Percentiles rank a stretch among this genome's conserved stretches.
phyloP scores from a whole-genome alignment of 805 yeast genomes.

The Wickerhamomyces tratensis region DNA sequence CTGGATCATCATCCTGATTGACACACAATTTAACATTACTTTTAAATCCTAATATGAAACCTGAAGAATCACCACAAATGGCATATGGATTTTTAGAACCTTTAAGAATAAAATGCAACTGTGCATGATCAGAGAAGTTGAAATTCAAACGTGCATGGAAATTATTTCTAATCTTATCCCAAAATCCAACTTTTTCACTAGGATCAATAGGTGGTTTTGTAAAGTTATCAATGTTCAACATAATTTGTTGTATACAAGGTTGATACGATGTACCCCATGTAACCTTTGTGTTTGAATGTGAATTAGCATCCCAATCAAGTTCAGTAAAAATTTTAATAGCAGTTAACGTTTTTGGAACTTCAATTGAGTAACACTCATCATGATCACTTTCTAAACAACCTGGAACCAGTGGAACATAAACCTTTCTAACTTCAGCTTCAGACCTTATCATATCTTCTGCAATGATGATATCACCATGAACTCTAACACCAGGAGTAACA shows the following conservation, averaged over 20 bases:
- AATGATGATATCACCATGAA: slow-evolving; percentile 58
- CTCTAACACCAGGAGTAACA: slow-evolving; percentile 19
- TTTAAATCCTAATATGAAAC: slow-evolving; percentile 67
- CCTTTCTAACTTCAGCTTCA: slow-evolving; percentile 43
- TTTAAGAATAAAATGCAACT: slow-evolving; percentile 51
- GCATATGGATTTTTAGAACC: slow-evolving; percentile 77
- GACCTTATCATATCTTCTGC: slow-evolving; percentile 52
- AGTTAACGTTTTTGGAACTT: slow-evolving; percentile 67
- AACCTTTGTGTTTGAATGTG: slow-evolving; percentile 51
- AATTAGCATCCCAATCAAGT: slow-evolving; percentile 41
- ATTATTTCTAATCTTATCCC: slow-evolving; percentile 80
- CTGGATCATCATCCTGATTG: slow-evolving; percentile 62
- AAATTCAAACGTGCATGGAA: slow-evolving; percentile 65
- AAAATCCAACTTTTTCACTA: slow-evolving; percentile 75
- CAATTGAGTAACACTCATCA: slow-evolving; percentile 40
- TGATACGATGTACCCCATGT: slow-evolving; percentile 83
- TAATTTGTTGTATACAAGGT: slow-evolving; percentile 74
- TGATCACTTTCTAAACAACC: slow-evolving; percentile 26
- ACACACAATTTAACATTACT: slow-evolving; percentile 48
- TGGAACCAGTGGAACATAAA: slow-evolving; percentile 55
- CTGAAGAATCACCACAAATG: slow-evolving; percentile 57
- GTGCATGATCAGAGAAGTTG: slow-evolving; percentile 38
- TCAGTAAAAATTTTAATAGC: slow-evolving; percentile 65
- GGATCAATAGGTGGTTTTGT: slow-evolving; percentile 89
- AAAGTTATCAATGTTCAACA: slow-evolving; percentile 70